phyloP scores from a whole-genome alignment of 2,329 filamentous ascomycete genomes.

The Zymoseptoria ardabiliae region DNA sequence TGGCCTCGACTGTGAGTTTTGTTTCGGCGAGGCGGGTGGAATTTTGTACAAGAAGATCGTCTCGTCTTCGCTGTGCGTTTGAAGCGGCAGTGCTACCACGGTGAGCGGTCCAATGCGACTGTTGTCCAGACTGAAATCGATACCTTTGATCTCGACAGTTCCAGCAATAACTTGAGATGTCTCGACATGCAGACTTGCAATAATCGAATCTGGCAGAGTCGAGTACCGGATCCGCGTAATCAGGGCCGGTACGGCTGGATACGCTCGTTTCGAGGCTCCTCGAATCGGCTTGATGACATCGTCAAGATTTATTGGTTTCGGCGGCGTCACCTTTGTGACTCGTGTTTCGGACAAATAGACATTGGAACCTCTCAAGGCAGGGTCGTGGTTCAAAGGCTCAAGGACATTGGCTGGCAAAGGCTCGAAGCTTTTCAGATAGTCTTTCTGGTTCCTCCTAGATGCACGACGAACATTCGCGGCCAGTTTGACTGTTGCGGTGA shows the following conservation, averaged over 20 bases:
- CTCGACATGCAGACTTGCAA: conserved; percentile 27
- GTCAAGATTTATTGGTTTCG: conserved; percentile 52
- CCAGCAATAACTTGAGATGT: conserved; percentile 22
- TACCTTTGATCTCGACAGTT: conserved; percentile 50
- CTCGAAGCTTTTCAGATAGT: conserved; percentile 62
- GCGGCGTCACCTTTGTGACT: conserved; percentile 62
- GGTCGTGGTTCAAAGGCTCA: conserved; percentile 62
- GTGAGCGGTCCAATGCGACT: conserved; percentile 45
- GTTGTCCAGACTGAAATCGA: conserved; percentile 51
- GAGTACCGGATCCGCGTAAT: conserved; percentile 69
- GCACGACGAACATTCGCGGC: conserved; percentile 25
- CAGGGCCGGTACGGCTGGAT: conserved; percentile 60
- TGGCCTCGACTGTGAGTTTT: not conserved
- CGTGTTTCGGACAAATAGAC: conserved; percentile 66
- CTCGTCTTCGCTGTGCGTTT: conserved; percentile 58
- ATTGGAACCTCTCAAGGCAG: conserved; percentile 37
- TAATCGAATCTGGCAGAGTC: conserved; percentile 41
- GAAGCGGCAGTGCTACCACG: conserved; percentile 14
- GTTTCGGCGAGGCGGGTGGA: not conserved
- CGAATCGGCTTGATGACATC: conserved; percentile 58
- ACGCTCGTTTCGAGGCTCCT: conserved; percentile 54
- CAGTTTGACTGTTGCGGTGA: conserved; percentile 36
- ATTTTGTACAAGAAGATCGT: conserved; percentile 60
- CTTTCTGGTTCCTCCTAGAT: conserved; percentile 50
- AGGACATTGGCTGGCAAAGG: conserved; percentile 70